These are phyloP conservation scores for Cladosporium sp. DNA, from an alignment of 2,329 filamentous ascomycete genomes.

Conservation along the genomic window DNA sequence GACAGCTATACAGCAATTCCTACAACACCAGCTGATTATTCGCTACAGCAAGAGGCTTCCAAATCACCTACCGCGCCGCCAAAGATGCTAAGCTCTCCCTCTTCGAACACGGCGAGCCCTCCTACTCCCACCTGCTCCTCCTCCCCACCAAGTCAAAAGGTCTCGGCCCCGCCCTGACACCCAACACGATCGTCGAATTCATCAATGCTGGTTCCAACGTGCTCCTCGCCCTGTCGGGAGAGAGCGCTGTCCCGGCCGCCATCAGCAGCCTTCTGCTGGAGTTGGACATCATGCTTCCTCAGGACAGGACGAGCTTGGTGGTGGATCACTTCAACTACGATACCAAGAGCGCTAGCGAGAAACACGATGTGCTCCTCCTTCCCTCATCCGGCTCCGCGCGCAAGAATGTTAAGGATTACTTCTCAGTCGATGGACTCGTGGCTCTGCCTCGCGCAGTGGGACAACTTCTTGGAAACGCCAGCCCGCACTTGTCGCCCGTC, in stretches of 20 bases:
- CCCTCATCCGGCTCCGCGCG: slow-evolving; percentile 67
- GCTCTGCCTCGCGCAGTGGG: slow-evolving; percentile 82
- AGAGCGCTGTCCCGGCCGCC: slow-evolving; percentile 68
- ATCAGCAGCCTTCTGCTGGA: slow-evolving; percentile 80
- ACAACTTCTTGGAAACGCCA: slow-evolving; percentile 75
- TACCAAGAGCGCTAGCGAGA: slow-evolving; percentile 70
- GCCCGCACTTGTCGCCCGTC: slow-evolving; percentile 77
- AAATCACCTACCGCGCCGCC: slow-evolving; percentile 77
- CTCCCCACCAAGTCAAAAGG: slow-evolving; percentile 91
- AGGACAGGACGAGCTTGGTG: slow-evolving; percentile 80
- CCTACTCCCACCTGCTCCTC: slow-evolving; percentile 87
- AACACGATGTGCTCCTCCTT: slow-evolving; percentile 85
- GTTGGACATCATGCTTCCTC: slow-evolving; percentile 83
- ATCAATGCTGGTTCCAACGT: slow-evolving; percentile 91
- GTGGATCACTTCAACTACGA: slow-evolving; percentile 98
- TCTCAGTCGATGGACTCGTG: slow-evolving; percentile 68
- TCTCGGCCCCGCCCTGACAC: slow-evolving; percentile 84
- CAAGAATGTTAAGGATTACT: slow-evolving; percentile 74
- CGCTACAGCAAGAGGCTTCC: slow-evolving; percentile 73
- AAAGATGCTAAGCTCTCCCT: slow-evolving; percentile 76
- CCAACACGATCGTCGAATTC: slow-evolving; percentile 85
- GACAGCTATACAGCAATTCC: neutral
- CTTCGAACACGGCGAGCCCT: slow-evolving; percentile 82
- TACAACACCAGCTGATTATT: neutral
- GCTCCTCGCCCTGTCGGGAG: slow-evolving; percentile 78